These are phyloP conservation scores for Kodamaea neixiangensis DNA, from an alignment of 805 yeast species.

Conservation along the genomic window DNA sequence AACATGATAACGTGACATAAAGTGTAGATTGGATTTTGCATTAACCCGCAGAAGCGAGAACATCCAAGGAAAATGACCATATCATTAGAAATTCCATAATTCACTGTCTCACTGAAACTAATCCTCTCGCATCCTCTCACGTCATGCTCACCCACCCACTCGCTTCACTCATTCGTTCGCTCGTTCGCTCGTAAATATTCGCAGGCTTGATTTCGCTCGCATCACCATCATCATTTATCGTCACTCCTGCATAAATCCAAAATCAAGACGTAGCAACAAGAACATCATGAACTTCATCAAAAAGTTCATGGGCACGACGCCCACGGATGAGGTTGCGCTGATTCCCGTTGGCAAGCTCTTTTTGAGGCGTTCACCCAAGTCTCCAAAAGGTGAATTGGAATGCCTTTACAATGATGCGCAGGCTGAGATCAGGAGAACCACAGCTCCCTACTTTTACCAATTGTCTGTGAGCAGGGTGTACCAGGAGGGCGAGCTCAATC, in stretches of 20 bases:
- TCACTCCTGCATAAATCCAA: neutral
- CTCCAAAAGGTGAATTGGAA: constrained; percentile 87
- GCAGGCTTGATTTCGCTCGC: too few species aligned
- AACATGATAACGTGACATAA: too few species aligned
- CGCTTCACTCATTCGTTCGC: too few species aligned
- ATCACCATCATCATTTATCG: too few species aligned
- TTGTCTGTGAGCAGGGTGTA: constrained; percentile 67
- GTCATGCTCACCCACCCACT: too few species aligned
- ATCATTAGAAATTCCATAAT: too few species aligned
- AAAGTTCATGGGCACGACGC: constrained; percentile 57
- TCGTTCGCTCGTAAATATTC: too few species aligned
- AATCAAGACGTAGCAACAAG: neutral
- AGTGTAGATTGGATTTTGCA: too few species aligned
- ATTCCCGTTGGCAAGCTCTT: constrained; percentile 81
- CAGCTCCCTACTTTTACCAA: constrained; percentile 66
- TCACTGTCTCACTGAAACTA: too few species aligned
- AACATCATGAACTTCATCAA: constrained; percentile 67
- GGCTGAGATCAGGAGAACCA: constrained; percentile 67
- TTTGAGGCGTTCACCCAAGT: constrained; percentile 68
- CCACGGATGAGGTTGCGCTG: constrained; percentile 61
- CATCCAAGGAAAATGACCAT: too few species aligned
- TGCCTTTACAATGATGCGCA: constrained; percentile 80
- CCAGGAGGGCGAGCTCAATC: constrained; percentile 67
- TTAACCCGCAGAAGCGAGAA: too few species aligned
- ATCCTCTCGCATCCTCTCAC: too few species aligned